Evolutionary conservation across 1,284 basidiomycete species (phyloP).

Genomic region (Trichosporon asahii): DNA sequence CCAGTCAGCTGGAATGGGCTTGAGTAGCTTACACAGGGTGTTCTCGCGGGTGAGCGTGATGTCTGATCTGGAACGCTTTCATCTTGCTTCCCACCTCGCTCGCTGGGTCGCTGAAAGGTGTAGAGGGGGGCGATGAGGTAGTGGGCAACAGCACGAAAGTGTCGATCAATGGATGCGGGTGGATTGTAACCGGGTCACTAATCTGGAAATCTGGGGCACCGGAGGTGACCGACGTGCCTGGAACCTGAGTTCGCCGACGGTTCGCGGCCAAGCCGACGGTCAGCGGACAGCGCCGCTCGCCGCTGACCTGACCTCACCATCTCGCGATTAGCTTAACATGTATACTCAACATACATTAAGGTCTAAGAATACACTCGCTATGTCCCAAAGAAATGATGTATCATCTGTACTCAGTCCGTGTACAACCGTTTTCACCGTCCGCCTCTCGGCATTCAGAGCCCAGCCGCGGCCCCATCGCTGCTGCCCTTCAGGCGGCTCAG

Average conservation of each 20-base stretch:
- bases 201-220: background rate
- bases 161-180: background rate
- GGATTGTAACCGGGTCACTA: background rate
- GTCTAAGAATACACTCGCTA: background rate
- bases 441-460: too few relatives aligned
- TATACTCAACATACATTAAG: background rate
- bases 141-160: background rate
- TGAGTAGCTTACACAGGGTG: constrained; percentile 56
- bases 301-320: background rate
- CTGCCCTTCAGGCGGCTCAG: background rate
- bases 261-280: too few relatives aligned
- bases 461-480: too few relatives aligned
- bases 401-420: background rate
- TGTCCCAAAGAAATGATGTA: background rate
- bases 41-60: constrained; percentile 71
- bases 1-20: background rate
- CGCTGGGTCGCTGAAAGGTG: background rate
- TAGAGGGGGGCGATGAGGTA: background rate
- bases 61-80: constrained; percentile 72
- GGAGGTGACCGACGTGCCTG: background rate
- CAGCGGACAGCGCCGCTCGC: background rate
- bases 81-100: constrained; percentile 52
- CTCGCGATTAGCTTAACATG: background rate
- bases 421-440: too few relatives aligned
- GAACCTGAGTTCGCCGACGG: too few relatives aligned